Base-by-base conservation (phyloP, 2,329 filamentous ascomycete species). In the Phyllosticta capitalensis region DNA sequence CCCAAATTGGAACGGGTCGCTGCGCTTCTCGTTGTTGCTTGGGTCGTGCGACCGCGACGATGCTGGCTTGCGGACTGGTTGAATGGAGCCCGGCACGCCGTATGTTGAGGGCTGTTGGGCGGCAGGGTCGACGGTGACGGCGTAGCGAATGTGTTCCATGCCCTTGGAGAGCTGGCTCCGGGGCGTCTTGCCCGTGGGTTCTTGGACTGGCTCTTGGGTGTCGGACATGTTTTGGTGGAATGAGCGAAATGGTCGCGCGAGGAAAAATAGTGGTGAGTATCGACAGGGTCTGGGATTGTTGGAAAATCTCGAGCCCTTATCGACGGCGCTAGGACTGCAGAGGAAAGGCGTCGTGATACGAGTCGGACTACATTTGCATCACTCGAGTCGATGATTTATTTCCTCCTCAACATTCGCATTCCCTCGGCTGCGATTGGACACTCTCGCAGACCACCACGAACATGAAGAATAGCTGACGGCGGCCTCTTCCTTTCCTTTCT, bases 1-100 rank as follows among this genome's bases (percentile, higher is more conserved):
- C 62, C 94, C 94, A 73, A 99, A 99, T 74, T 95, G 88, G 74
- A 97, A 99, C 19, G 94, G 94, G 70, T 96, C 91, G 70, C 78
- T 89, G 67, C 90, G 84, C 78, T 97, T 97, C 75, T 88, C 79
- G 72, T 91, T 94, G 72, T 87, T 86, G 61, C 78, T 67, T 48
- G 88, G 84, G 68, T 88, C 81, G 72, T 92, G 87, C 21, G 87
- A 89, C 64, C 85, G 84, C 45, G 58, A 48, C 67, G 88, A 67
- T 2, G 75, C 64, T 2, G 76, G 71, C 55, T 75, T 73, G 60
- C 77, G 75, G 24, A 79, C 56, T 14, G 78, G 78, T 9, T 56
- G 48, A 62, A 74, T 73, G 51, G 72, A 69, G 28, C 74, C 73
- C 24, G 77, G 77, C 30, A 82, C 80, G 54, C 79, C 77, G 66